Evolutionary conservation across 495 filamentous ascomycete species (phyloP).

Genomic region (Aspergillus baeticus): DNA sequence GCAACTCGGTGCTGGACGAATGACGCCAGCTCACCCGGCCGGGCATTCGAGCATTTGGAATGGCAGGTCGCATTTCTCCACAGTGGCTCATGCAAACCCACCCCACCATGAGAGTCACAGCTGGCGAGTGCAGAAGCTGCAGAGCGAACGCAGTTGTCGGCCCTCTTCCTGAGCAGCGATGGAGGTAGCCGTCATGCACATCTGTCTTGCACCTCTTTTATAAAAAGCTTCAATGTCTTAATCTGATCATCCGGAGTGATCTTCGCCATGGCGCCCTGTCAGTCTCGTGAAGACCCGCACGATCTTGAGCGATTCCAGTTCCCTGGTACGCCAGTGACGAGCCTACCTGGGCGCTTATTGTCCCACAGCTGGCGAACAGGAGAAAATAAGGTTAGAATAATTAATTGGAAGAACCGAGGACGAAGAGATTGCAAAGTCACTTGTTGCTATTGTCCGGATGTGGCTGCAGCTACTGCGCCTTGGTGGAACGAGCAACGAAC

Average conservation of each 20-base stretch:
- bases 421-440: not conserved
- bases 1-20: constrained; percentile 13
- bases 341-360: constrained; percentile 22
- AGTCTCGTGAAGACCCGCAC: constrained; percentile 5
- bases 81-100: constrained; percentile 10
- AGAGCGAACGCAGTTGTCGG: not conserved
- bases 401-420: not conserved
- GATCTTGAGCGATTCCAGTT: not conserved
- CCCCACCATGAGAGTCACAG: constrained; percentile 12
- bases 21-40: constrained; percentile 21
- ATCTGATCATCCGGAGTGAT: constrained; percentile 10
- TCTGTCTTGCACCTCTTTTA: not conserved
- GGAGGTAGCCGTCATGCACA: not conserved
- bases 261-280: constrained; percentile 3
- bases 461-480: constrained; percentile 30
- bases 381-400: not conserved
- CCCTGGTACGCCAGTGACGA: not conserved
- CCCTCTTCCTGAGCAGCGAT: not conserved
- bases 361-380: constrained; percentile 16
- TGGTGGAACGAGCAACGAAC: constrained; percentile 23
- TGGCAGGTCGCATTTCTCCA: constrained; percentile 24
- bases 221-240: constrained; percentile 7
- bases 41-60: constrained; percentile 15
- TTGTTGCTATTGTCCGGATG: constrained; percentile 27
- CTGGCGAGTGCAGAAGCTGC: not conserved